Conservation (phyloP, 441 rosid species). For the Breynia disticha region DNA sequence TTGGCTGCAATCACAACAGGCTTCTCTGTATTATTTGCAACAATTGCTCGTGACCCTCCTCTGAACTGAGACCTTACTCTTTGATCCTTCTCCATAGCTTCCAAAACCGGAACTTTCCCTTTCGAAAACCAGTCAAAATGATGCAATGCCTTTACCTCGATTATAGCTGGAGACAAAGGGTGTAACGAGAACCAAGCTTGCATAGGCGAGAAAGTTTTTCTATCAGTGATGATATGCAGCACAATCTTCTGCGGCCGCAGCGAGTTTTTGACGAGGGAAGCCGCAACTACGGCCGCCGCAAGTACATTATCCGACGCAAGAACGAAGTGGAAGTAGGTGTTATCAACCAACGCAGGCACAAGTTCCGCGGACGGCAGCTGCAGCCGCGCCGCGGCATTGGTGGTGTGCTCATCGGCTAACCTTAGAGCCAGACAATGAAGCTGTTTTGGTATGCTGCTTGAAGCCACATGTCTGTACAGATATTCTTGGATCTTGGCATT, state of each 20-base stretch:
- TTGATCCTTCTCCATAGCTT: constrained; percentile 96
- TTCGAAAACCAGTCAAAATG: constrained; percentile 94
- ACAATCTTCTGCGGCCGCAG: constrained; percentile 55
- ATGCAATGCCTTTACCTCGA: constrained; percentile 94
- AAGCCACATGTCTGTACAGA: constrained; percentile 85
- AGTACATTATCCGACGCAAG: constrained; percentile 87
- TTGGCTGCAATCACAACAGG: constrained; percentile 83
- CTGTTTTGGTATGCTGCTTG: constrained; percentile 95
- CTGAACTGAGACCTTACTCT: constrained; percentile 72
- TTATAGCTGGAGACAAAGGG: constrained; percentile 60
- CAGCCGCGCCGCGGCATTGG: constrained; percentile 86
- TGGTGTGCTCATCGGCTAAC: constrained; percentile 82
- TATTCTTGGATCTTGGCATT: constrained; percentile 91
- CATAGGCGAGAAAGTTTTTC: constrained; percentile 90
- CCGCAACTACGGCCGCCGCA: constrained; percentile 84
- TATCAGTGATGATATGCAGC: constrained; percentile 83
- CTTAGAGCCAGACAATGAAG: constrained; percentile 77
- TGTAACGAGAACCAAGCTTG: constrained; percentile 98
- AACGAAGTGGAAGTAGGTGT: constrained; percentile 73
- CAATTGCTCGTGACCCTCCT: constrained; percentile 88
- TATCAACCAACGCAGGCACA: constrained; percentile 78
- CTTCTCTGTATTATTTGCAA: constrained; percentile 55
- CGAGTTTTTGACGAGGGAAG: constrained; percentile 61
- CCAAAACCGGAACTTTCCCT: constrained; percentile 86
- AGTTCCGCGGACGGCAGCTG: constrained; percentile 83